These are phyloP conservation scores for Saturnispora ahearnii DNA, from an alignment of 805 yeast genomes.

Conservation along the genomic window DNA sequence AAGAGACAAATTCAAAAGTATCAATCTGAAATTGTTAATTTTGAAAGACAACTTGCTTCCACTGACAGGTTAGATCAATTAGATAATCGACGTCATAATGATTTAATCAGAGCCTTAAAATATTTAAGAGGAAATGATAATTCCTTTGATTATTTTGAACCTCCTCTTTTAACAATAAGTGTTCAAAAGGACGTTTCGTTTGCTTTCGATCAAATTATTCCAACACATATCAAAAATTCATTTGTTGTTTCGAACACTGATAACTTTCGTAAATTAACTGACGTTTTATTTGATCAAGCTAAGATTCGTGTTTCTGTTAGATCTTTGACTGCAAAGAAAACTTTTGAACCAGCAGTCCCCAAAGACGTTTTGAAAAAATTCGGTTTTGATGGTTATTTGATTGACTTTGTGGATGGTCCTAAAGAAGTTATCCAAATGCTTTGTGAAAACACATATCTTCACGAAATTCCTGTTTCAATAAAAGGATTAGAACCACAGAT, in stretches of 20 bases:
- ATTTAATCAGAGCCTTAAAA: constrained; percentile 31
- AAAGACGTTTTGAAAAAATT: constrained; percentile 25
- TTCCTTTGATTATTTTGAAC: constrained; percentile 46
- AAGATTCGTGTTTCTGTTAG: constrained; percentile 43
- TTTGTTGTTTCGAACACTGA: constrained; percentile 43
- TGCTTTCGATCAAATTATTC: constrained; percentile 25
- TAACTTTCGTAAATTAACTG: constrained; percentile 40
- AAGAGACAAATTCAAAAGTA: background rate
- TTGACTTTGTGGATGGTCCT: constrained; percentile 71
- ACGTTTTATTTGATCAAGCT: constrained; percentile 31
- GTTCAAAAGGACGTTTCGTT: constrained; percentile 36
- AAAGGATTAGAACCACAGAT: constrained; percentile 27
- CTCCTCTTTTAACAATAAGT: constrained; percentile 61
- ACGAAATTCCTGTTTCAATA: constrained; percentile 54
- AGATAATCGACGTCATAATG: constrained; percentile 24
- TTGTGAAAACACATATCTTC: constrained; percentile 42
- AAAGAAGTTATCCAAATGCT: constrained; percentile 61
- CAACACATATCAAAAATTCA: constrained; percentile 2
- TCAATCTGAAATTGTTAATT: constrained; percentile 10
- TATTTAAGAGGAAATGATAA: constrained; percentile 31
- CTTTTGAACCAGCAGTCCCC: constrained; percentile 10
- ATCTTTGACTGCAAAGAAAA: constrained; percentile 26
- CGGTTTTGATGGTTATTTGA: constrained; percentile 77
- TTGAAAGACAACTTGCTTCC: constrained; percentile 25
- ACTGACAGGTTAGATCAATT: constrained; percentile 46